Base-by-base conservation (phyloP, 192 early-diverging fungal species). In the Haplosporangium gracile region DNA sequence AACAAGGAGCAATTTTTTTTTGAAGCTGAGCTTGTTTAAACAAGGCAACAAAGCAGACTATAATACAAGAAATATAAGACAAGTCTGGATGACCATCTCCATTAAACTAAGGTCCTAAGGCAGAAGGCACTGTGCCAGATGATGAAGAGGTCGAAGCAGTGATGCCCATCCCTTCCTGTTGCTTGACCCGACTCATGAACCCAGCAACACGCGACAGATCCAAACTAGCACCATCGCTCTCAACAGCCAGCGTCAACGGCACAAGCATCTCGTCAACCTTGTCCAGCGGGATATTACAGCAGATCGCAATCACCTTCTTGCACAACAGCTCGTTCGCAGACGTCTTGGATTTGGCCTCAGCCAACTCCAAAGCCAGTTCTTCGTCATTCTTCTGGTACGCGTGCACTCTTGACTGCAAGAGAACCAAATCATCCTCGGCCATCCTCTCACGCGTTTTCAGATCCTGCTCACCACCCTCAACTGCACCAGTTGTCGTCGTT, bases 251-350 rank as follows among this genome's bases (percentile, higher is more conserved):
- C 11, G 96, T 89, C 36, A 99, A 77, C 5, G 94, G 93, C 16
- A 92, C 92, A 22, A 98, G 87, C 89, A 96, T 91, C 29, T 93
- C 90, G 74, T 97, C 96, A 4, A 99, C 95, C 47, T 95, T 90
- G 3, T 95, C 95, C 22, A 96, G 79, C 22, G 92, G 90, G 36
- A 98, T 93, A 76, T 94, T 92, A 80, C 97, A 98, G 83, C 97
- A 97, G 34, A 93, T 92, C 10, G 96, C 93, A 86, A 98, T 97
- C 43, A 99, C 91, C 75, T 92, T 90, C 88, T 95, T 95, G 88
- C 94, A 98, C 74, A 95, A 92, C 53, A 95, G 75, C 81, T 97
- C 96, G 53, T 91, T 92, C 32, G 94, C 92, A 4, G 91, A 91
- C 4, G 93, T 89, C 60, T 92, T 90, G 11, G 85, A 85, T 11